A percentile compares a stretch with the other conserved stretches of the same genome.
Evolutionary conservation across 1,284 basidiomycete genomes (phyloP).

Genomic region (Cryptococcus amylolentus): DNA sequence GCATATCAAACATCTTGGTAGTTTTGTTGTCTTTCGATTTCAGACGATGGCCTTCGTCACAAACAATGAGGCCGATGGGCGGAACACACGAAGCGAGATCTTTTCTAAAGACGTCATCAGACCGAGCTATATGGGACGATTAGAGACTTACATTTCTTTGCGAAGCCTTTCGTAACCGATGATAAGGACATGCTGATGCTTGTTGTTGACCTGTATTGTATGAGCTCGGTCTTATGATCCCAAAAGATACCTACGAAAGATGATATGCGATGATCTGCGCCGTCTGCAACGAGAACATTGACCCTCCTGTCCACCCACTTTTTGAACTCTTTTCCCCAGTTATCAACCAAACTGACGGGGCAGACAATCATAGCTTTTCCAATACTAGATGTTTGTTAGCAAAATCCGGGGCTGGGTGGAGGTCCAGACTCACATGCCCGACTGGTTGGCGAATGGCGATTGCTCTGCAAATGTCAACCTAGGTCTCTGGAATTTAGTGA

Average conservation of each 20-base stretch:
- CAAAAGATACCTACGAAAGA: conserved; percentile 68
- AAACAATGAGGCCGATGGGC: conserved; percentile 87
- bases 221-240: background rate
- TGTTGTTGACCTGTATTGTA: conserved; percentile 53
- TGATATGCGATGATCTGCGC: conserved; percentile 63
- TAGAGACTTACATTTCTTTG: conserved; percentile 64
- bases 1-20: conserved; percentile 76
- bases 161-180: conserved; percentile 90
- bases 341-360: conserved; percentile 90
- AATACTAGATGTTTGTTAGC: conserved; percentile 41
- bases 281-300: conserved; percentile 72
- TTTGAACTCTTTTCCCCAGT: conserved; percentile 93
- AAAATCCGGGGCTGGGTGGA: background rate
- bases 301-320: conserved; percentile 63
- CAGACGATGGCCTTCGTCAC: conserved; percentile 94
- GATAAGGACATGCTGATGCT: conserved; percentile 74
- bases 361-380: conserved; percentile 88
- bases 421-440: conserved; percentile 50
- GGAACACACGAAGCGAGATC: conserved; percentile 55
- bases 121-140: background rate
- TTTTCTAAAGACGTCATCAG: conserved; percentile 30
- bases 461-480: conserved; percentile 55
- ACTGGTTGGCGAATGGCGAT: conserved; percentile 66
- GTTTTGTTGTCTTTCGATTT: conserved; percentile 90
- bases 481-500: background rate